Conservation (phyloP, 345 rosid species). For the Zanthoxylum bungeanum region DNA sequence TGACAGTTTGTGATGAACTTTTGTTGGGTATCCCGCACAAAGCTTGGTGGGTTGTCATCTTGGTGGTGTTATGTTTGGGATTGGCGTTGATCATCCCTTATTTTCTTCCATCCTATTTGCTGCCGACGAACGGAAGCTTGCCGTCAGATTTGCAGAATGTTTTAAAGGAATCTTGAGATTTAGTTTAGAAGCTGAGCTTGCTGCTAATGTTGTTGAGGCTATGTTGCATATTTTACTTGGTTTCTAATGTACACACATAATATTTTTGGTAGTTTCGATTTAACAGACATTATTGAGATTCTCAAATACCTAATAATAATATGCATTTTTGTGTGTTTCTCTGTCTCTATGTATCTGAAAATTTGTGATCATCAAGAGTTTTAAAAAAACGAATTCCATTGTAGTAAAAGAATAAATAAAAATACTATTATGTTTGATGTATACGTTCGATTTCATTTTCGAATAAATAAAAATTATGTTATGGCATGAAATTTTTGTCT, state of each 20-base stretch:
- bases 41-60: slow-evolving; percentile 64
- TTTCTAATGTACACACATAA: neutral
- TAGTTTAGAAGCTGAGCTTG: neutral
- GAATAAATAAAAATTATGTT: too few species aligned
- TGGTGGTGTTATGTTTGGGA: slow-evolving; percentile 57
- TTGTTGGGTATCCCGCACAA: slow-evolving; percentile 63
- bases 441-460: too few species aligned
- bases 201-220: neutral
- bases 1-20: slow-evolving; percentile 80
- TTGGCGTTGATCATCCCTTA: slow-evolving; percentile 48
- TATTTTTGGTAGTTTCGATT: neutral
- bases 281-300: too few species aligned
- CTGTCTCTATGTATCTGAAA: too few species aligned
- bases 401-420: too few species aligned
- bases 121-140: slow-evolving; percentile 24
- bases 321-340: too few species aligned
- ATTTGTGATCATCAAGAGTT: too few species aligned
- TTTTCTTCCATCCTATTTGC: slow-evolving; percentile 52
- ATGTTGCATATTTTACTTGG: neutral
- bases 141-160: slow-evolving; percentile 5
- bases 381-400: too few species aligned
- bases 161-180: slow-evolving; percentile 37
- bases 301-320: too few species aligned
- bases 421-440: too few species aligned
- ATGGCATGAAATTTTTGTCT: too few species aligned